phyloP scores from a whole-genome alignment of 495 filamentous ascomycete genomes.

The Hypoxylon fuscum region DNA sequence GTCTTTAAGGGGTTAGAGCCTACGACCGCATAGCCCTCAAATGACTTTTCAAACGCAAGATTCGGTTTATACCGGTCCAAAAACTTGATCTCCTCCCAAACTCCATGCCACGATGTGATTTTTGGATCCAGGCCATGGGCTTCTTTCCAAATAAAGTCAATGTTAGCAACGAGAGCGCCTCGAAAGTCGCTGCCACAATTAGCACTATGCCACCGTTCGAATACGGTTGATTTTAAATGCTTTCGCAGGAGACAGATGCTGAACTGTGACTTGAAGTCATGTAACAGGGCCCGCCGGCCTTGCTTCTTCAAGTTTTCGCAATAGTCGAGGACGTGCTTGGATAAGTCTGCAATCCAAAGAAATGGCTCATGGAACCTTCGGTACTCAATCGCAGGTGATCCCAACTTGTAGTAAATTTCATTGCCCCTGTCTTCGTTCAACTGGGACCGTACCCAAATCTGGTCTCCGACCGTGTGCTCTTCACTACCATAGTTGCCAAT shows the following conservation, averaged over 20 bases:
- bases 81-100: slow-evolving; percentile 29
- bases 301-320: slow-evolving; percentile 45
- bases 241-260: slow-evolving; percentile 57
- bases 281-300: slow-evolving; percentile 51
- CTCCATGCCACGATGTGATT: slow-evolving; percentile 20
- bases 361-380: slow-evolving; percentile 65
- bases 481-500: slow-evolving; percentile 70
- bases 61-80: slow-evolving; percentile 31
- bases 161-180: slow-evolving; percentile 60
- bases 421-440: slow-evolving; percentile 35
- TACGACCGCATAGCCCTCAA: background rate
- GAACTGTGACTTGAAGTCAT: slow-evolving; percentile 65
- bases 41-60: background rate
- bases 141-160: slow-evolving; percentile 72
- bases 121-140: slow-evolving; percentile 50
- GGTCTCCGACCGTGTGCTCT: slow-evolving; percentile 54
- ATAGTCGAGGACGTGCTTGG: slow-evolving; percentile 75
- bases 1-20: background rate
- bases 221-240: slow-evolving; percentile 49
- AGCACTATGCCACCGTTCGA: slow-evolving; percentile 59
- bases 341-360: slow-evolving; percentile 71
- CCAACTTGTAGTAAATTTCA: slow-evolving; percentile 69
- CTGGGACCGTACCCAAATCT: slow-evolving; percentile 69
- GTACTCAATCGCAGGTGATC: slow-evolving; percentile 65
- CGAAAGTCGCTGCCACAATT: slow-evolving; percentile 66